phyloP scores from a whole-genome alignment of 352 stramenopile genomes.

The Phytopythium ostracodes region DNA sequence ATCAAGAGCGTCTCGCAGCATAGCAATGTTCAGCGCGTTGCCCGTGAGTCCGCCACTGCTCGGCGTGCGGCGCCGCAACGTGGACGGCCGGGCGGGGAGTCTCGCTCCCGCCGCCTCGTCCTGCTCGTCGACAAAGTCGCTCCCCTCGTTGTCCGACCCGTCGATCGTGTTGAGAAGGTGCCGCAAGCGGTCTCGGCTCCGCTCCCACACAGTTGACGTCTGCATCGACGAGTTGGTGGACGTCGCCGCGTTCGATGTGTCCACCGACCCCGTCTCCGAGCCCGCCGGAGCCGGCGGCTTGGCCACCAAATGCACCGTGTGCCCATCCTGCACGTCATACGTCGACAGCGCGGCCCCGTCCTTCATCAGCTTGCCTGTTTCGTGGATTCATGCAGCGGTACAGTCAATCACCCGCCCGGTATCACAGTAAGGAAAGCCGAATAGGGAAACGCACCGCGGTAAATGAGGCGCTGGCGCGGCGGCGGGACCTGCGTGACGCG shows the following conservation, averaged over 20 bases:
- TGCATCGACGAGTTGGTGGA: conserved; percentile 7
- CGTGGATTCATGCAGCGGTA: too few relatives aligned
- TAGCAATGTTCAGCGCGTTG: conserved; percentile 58
- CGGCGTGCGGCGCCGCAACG: neutral
- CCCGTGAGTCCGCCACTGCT: conserved; percentile 11
- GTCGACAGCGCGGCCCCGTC: conserved; percentile 59
- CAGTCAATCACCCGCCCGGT: too few relatives aligned
- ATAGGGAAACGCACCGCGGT: conserved; percentile 41
- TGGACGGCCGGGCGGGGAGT: neutral
- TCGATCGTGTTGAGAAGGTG: conserved; percentile 14
- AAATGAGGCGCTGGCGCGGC: conserved; percentile 88
- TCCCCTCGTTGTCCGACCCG: neutral
- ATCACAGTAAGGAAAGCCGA: neutral
- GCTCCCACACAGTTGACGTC: conserved; percentile 12
- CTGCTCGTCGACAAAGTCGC: neutral
- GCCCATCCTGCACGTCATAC: conserved; percentile 90
- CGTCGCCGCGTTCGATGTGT: neutral
- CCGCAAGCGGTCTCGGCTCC: conserved; percentile 17
- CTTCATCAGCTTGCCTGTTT: conserved; percentile 75
- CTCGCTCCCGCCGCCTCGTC: neutral
- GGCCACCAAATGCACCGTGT: conserved; percentile 91
- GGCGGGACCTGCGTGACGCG: conserved; percentile 47
- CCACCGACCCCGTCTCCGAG: neutral
- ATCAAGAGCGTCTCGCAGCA: conserved; percentile 45
- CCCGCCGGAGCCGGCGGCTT: conserved; percentile 23